Conservation (phyloP, 768 basidiomycete species). For the Flagelloscypha sp. region DNA sequence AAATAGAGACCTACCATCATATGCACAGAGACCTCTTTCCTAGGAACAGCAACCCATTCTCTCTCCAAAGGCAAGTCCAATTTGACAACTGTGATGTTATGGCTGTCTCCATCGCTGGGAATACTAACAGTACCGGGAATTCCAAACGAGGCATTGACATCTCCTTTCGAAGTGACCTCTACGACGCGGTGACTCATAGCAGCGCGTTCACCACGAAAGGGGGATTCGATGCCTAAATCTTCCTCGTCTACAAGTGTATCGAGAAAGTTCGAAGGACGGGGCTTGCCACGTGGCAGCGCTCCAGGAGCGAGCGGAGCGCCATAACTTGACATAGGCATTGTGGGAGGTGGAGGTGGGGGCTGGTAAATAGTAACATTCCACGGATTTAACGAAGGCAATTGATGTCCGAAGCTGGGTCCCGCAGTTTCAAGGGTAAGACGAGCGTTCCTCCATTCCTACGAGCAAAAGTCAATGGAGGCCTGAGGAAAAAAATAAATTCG, state of each 20-base stretch:
- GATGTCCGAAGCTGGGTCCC: slow-evolving; percentile 31
- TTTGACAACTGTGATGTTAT: slow-evolving; percentile 34
- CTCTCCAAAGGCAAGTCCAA: slow-evolving; percentile 28
- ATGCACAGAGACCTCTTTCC: slow-evolving; percentile 28
- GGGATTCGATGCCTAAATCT: too few relatives aligned
- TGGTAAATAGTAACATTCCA: slow-evolving; percentile 27
- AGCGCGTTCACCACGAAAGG: too few relatives aligned
- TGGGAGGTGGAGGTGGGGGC: slow-evolving; percentile 4
- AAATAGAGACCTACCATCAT: slow-evolving; percentile 22
- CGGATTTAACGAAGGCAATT: slow-evolving; percentile 25
- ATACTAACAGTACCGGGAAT: slow-evolving; percentile 35
- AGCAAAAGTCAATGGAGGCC: background rate
- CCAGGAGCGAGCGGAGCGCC: background rate
- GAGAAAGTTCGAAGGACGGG: slow-evolving; percentile 3
- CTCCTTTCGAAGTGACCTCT: slow-evolving; percentile 27
- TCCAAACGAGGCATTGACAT: slow-evolving; percentile 32
- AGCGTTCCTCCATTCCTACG: slow-evolving; percentile 34
- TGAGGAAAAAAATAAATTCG: background rate
- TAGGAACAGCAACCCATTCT: slow-evolving; percentile 36
- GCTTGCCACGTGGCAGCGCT: too few relatives aligned
- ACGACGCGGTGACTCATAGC: slow-evolving; percentile 7
- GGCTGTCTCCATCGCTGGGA: slow-evolving; percentile 31
- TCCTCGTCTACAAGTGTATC: background rate
- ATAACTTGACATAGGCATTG: background rate
- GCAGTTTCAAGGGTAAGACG: slow-evolving; percentile 36